Base-by-base conservation (phyloP, 768 basidiomycete genomes). In the Termitomyces heimii region DNA sequence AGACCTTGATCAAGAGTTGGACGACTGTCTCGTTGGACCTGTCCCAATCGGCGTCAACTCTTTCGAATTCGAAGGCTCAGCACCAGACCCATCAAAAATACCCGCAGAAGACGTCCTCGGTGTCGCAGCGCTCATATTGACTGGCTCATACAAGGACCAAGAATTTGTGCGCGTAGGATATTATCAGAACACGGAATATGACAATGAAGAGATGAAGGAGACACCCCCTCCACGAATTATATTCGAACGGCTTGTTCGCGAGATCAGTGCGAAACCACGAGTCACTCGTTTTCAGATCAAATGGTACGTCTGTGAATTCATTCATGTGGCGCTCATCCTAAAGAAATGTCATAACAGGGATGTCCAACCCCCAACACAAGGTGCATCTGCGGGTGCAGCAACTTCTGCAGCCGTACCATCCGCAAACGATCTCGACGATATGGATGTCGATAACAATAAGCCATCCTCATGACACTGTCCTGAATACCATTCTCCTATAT, bases 101-200 rank as follows among this genome's bases (percentile, higher is more conserved):
- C 95, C 94, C 2, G 66, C 82, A 32, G 86, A 92, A 60, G 96
- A 98, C 67, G 92, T 96, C 32, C 81, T 99, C 13, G 97, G 97
- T 46, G 95, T 99, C 18, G 92, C 96, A 2, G 97, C 96, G 6
- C 87, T 98, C 68, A 98, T 99, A 65, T 82, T 99, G 52, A 98
- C 95, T 0, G 97, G 94, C 7, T 92, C 91, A 12, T 99, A 98
- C 73, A 85, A 86, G 39, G 96, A 98, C 52, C 95, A 97, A 66
- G 97, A 98, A 70, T 99, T 99, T 67, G 96, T 99, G n/a, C 86
- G 96, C 46, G 95, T 99, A 28, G 97, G 97, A 7, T 98, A 99
- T 70, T 99, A 99, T 71, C 97, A 98, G 73, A 95, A 98, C 68
- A 98, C 95, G 26, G 96, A 98, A 71, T 98, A 98, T 67, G 96